These are phyloP conservation scores for Persicaria tinctoria DNA, from an alignment of 148 eudicot genomes.

Conservation along the genomic window DNA sequence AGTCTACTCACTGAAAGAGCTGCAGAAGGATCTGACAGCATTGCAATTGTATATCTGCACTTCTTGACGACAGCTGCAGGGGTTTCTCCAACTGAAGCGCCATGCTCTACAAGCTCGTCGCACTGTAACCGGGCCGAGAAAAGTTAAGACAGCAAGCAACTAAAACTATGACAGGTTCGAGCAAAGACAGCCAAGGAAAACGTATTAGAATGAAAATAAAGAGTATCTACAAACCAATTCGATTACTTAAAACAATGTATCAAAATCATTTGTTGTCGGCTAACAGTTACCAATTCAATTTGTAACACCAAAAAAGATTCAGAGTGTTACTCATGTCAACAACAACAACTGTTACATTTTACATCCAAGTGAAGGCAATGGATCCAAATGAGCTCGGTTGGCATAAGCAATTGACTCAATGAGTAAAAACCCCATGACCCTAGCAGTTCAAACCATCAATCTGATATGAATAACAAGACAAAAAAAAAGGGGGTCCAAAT, in stretches of 20 bases:
- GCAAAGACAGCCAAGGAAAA: neutral
- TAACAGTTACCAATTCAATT: too few species aligned
- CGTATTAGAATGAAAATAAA: too few species aligned
- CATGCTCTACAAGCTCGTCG: conserved; percentile 84
- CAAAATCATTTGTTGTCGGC: neutral
- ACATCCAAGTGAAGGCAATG: too few species aligned
- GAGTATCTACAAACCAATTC: too few species aligned
- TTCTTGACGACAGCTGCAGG: conserved; percentile 85
- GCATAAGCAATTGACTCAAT: too few species aligned
- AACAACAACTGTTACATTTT: too few species aligned
- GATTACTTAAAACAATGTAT: neutral
- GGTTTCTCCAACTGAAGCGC: conserved; percentile 77
- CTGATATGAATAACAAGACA: neutral
- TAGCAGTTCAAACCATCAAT: neutral
- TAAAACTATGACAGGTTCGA: neutral
- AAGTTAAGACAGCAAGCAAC: neutral
- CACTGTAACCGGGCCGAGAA: conserved; percentile 35
- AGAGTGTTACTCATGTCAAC: neutral
- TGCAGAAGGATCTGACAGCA: conserved; percentile 87
- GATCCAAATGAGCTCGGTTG: too few species aligned
- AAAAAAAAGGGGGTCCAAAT: neutral
- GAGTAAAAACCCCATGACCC: too few species aligned
- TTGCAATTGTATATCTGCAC: conserved; percentile 89
- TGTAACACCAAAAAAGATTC: neutral
- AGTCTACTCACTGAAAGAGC: conserved; percentile 70